phyloP scores from a whole-genome alignment of 164 flowering plant genomes.

The grape (Vitis vinifera) region ASM3070453v1 NC_081812.1:18038501-18039000 shows the following conservation, averaged over 20 bases:
- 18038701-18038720: conserved; percentile 3
- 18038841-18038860: not conserved
- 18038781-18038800: conserved; percentile 1
- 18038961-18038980: no score
- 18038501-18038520: no score
- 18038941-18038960: no score
- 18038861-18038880: not conserved
- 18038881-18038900: not conserved
- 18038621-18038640: not conserved
- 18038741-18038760: conserved; percentile 16
- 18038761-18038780: conserved; percentile 8
- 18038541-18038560: not conserved
- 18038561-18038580: not conserved
- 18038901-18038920: not conserved
- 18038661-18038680: not conserved
- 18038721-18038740: not conserved
- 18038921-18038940: not conserved
- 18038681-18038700: not conserved
- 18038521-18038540: no score
- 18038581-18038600: not conserved
- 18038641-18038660: no score
- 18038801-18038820: not conserved
- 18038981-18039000: no score
- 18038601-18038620: no score
- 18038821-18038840: not conserved